Percentiles rank a stretch among this genome's conserved stretches.
phyloP scores from a whole-genome alignment of 805 yeast genomes.

The Yarrowia sp. region DNA sequence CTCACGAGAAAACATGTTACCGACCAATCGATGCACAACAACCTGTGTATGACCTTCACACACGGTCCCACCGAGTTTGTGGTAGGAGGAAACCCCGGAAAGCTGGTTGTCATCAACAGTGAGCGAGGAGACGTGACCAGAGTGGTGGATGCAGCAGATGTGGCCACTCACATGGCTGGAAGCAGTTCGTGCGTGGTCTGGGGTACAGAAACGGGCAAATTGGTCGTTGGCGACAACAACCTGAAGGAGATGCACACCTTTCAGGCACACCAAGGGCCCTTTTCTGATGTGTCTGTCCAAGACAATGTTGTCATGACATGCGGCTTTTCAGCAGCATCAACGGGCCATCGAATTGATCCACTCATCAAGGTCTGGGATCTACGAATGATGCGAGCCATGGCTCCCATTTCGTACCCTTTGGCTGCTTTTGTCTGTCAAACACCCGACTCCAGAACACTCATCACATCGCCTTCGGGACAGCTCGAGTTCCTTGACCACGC shows the following conservation, averaged over 20 bases:
- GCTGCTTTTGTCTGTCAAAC: slow-evolving; percentile 82
- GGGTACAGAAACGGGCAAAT: slow-evolving; percentile 22
- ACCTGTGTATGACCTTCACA: slow-evolving; percentile 35
- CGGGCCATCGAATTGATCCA: slow-evolving; percentile 65
- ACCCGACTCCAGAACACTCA: slow-evolving; percentile 78
- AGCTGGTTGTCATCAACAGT: slow-evolving; percentile 39
- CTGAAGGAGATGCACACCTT: slow-evolving; percentile 37
- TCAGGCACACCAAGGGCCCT: slow-evolving; percentile 41
- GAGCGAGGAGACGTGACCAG: slow-evolving; percentile 41
- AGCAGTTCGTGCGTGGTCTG: slow-evolving; percentile 26
- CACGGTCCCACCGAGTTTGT: slow-evolving; percentile 40
- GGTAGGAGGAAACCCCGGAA: slow-evolving; percentile 37
- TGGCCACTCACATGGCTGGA: slow-evolving; percentile 22
- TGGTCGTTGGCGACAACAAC: slow-evolving; percentile 37
- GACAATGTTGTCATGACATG: slow-evolving; percentile 57
- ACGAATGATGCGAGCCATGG: slow-evolving; percentile 62
- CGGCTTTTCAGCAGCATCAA: slow-evolving; percentile 65
- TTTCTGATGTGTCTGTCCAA: slow-evolving; percentile 42
- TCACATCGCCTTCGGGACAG: slow-evolving; percentile 81
- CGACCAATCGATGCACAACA: slow-evolving; percentile 35
- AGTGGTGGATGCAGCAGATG: slow-evolving; percentile 33
- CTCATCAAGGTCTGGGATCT: slow-evolving; percentile 80
- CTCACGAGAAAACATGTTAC: slow-evolving; percentile 42
- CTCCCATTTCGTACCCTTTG: slow-evolving; percentile 84
- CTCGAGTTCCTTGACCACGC: slow-evolving; percentile 80